Percentiles rank a stretch among this genome's conserved stretches.
Conservation (phyloP, 345 rosid species). For the Dimocarpus longan region DNA sequence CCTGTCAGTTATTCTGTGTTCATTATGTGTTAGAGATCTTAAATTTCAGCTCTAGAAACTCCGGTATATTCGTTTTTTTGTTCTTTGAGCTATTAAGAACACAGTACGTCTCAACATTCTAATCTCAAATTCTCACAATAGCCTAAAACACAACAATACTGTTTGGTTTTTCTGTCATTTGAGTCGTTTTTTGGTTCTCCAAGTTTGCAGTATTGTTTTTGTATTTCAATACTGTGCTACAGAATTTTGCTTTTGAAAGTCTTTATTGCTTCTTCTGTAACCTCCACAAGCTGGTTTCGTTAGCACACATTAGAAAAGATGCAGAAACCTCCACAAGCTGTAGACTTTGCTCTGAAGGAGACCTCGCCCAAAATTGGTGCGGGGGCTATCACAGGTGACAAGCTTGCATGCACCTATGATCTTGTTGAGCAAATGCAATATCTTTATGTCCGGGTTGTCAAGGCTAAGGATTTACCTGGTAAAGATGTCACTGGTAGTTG, state of each 20-base stretch:
- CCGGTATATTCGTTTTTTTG: not conserved
- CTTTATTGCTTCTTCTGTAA: slow-evolving; percentile 1
- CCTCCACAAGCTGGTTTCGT: slow-evolving; percentile 6
- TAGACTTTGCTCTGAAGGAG: slow-evolving; percentile 85
- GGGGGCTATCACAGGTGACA: slow-evolving; percentile 60
- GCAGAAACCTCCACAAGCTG: slow-evolving; percentile 76
- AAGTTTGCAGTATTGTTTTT: not conserved
- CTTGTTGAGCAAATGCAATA: slow-evolving; percentile 99
- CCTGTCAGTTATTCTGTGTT: not conserved
- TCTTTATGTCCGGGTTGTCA: slow-evolving; percentile 85
- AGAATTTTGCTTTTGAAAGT: slow-evolving; percentile 17
- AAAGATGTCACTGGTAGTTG: slow-evolving; percentile 85
- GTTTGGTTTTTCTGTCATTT: not conserved
- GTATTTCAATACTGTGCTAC: slow-evolving; percentile 4
- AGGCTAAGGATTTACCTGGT: slow-evolving; percentile 84
- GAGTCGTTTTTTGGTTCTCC: not conserved
- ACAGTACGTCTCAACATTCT: not conserved
- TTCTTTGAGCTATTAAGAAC: not conserved
- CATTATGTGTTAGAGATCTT: slow-evolving; percentile 15
- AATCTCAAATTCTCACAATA: slow-evolving; percentile 3
- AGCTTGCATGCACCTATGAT: slow-evolving; percentile 90
- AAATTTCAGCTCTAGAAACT: not conserved
- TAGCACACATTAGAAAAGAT: slow-evolving; percentile 37
- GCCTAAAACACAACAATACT: not conserved
- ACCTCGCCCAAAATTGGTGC: slow-evolving; percentile 97